Evolutionary conservation across 495 filamentous ascomycete species (phyloP), one percentile per base, ranked within the genome.

Genomic region (Umbilicaria muhlenbergii): DNA sequence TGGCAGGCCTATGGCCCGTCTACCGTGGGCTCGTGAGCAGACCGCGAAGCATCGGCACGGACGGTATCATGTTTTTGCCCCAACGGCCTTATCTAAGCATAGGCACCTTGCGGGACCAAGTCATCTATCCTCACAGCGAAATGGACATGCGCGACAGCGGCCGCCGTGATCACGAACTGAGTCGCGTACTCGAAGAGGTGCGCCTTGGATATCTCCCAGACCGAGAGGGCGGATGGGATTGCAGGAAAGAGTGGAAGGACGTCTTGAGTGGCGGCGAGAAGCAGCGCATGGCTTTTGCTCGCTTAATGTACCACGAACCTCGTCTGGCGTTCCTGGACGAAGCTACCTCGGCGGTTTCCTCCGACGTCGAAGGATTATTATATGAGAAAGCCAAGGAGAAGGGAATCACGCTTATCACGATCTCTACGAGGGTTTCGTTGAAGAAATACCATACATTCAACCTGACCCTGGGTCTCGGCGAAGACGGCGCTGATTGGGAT

Each of bases 261-360:
- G 85, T 99, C 10, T 62, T 99, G 14, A 86, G 80, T 46, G 92
- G 92, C 11, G 92, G 92, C n/a, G 92, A 99, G 67, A 99, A 99
- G 65, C 92, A 99, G 62, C 68, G 92, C 18, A 80, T 96, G 67
- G 85, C 75, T 7, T 82, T 96, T 51, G 92, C 92, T 7, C 68
- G 92, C 39, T 56, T 96, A 17, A 67, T 95, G 49, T 96, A 99
- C 58, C 92, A 96, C 54, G 87, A 96, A 61, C 91, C 91, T 19
- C 69, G 83, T 36, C 96, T 88, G 54, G 92, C 86, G 2, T 80
- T 99, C 50, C 75, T 96, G 36, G 92, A 99, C 46, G 92, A 99
- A 58, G 91, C 85, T 31, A 99, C 92, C 0, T 86, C 80, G 33
- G 92, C 92, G 7, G 92, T 99, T 1, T 83, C 77, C 16, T 84